Evolutionary conservation across 768 basidiomycete genomes (phyloP), one percentile per base, ranked within the genome.

Genomic region (Pleurotus pulmonarius): DNA sequence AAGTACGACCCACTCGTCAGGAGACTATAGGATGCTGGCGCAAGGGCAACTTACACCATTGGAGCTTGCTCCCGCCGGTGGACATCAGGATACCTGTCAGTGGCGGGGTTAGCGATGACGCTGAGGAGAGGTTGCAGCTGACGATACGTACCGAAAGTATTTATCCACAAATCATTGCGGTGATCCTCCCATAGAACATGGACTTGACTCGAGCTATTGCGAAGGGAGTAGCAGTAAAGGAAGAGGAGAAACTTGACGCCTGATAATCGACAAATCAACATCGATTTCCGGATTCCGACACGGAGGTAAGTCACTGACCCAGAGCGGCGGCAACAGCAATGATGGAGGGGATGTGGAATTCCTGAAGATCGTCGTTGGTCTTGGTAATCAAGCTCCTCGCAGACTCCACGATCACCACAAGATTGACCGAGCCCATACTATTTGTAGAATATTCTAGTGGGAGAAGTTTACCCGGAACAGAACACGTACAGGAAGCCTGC

Each of bases 181-280:
- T 98, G 95, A 66, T 98, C 96, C 69, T 97, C 92, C 94, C 93
- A 98, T 25, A 97, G 80, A n/a, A 97, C 84, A 46, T 83, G 83
- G 2, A 99, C 96, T 71, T 99, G 97, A 63, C 91, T 94, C 5
- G 90, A 94, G 60, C 82, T 83, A 29, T 79, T 80, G 25, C 92
- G 85, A 45, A 96, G 78, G 3, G 90, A 79, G 64, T 75, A 83
- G 69, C 94, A 94, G 71, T 94, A 97, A 3, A 94, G 38, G 73
- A 98, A 98, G 43, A 99, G 81, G 0, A 86, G 44, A 46, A 93
- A 78, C 71, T 99, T 99, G 60, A 91, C 85, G 49, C 80, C 92
- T 94, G 58, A 11, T 34, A 34, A 34, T 34, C 53, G 47, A 52
- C 34, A 20, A 55, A 59, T 57, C 20, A 46, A 57, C 15, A 22